These are phyloP conservation scores for Vaccinium darrowii DNA, from an alignment of 148 eudicot species.

Conservation along the genomic window DNA sequence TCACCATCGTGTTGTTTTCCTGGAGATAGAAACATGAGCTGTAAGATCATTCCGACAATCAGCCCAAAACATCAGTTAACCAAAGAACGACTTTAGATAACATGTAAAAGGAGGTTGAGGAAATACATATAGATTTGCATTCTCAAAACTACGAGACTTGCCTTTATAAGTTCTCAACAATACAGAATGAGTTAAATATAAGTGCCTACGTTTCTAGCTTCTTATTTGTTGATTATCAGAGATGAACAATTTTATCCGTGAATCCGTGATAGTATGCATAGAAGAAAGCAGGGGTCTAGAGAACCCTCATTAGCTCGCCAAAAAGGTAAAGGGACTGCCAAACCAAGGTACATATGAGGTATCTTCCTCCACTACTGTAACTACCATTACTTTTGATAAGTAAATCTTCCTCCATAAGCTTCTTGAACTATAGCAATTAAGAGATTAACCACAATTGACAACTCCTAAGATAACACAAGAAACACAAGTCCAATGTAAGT, in stretches of 20 bases:
- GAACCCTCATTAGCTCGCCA: not conserved
- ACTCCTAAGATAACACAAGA: not conserved
- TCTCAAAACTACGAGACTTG: not conserved
- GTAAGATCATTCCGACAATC: not conserved
- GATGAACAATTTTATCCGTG: not conserved
- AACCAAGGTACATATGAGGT: not conserved
- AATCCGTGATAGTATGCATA: not conserved
- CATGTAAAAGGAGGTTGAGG: not conserved
- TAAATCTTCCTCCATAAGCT: not conserved
- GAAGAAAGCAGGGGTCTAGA: not conserved
- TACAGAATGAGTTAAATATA: not conserved
- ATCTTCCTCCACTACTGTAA: not conserved
- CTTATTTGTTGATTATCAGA: not conserved
- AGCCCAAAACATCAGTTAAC: not conserved
- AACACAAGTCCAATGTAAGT: not conserved
- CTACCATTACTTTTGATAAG: too few species aligned
- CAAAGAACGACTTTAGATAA: not conserved
- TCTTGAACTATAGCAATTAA: not conserved
- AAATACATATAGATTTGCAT: not conserved
- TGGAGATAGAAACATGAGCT: conserved; percentile 27
- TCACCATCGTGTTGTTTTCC: conserved; percentile 47
- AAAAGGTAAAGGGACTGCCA: not conserved
- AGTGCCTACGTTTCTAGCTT: not conserved
- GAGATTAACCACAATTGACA: not conserved
- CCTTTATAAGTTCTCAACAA: not conserved